Percentiles rank a stretch among this genome's conserved stretches.
Conservation (phyloP, 768 basidiomycete species). For the Filobasidium wieringae region DNA sequence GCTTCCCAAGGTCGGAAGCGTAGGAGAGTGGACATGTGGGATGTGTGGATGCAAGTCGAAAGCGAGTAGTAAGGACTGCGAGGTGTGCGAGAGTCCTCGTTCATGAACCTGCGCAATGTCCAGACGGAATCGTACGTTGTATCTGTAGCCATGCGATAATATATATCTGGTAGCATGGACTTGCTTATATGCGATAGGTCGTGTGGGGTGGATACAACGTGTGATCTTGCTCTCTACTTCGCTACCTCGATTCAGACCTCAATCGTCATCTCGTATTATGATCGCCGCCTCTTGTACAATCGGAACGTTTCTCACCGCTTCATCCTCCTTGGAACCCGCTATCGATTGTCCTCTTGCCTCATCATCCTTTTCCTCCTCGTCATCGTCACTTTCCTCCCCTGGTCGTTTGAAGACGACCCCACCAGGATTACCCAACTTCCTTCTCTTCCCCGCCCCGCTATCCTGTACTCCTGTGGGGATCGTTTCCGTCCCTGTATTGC, state of each 20-base stretch:
- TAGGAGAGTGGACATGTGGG: neutral
- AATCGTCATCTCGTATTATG: neutral
- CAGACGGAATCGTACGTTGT: too few species aligned
- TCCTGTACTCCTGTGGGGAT: constrained; percentile 9
- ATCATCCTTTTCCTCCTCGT: constrained; percentile 22
- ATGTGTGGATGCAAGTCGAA: neutral
- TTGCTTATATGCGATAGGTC: too few species aligned
- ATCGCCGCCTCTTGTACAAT: neutral
- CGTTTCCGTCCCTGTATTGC: too few species aligned
- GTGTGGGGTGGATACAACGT: too few species aligned
- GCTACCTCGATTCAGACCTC: too few species aligned
- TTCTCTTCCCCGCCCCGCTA: constrained; percentile 52
- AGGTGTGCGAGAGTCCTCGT: constrained; percentile 3
- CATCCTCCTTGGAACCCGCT: neutral
- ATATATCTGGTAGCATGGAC: too few species aligned
- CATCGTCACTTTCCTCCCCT: constrained; percentile 47
- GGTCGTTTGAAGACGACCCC: constrained; percentile 53
- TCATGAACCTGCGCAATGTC: too few species aligned
- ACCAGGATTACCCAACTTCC: constrained; percentile 55
- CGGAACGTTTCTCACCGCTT: neutral
- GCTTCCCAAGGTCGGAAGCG: neutral
- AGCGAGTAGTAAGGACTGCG: constrained; percentile 4
- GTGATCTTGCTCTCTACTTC: neutral
- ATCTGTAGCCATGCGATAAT: too few species aligned
- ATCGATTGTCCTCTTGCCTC: neutral